Evolutionary conservation across 805 yeast genomes (phyloP).

Genomic region (Myxozyma monticola): DNA sequence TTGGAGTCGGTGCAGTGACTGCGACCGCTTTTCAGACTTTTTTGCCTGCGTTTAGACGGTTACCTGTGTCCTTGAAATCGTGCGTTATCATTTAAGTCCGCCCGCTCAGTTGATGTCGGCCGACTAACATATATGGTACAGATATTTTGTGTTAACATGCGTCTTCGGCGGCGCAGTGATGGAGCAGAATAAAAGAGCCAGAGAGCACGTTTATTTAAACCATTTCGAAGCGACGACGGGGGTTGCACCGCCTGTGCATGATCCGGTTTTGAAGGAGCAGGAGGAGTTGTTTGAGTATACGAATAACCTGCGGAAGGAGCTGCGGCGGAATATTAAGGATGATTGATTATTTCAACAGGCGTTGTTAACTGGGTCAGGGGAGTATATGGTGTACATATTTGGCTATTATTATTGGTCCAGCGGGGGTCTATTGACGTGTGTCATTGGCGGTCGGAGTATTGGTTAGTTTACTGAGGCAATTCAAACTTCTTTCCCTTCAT

Average conservation of each 20-base stretch:
- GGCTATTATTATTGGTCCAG: not conserved
- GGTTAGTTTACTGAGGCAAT: constrained; percentile 52
- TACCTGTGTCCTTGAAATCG: constrained; percentile 17
- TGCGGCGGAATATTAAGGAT: not conserved
- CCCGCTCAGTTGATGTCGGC: not conserved
- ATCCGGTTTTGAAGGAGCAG: not conserved
- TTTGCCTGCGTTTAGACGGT: constrained; percentile 2
- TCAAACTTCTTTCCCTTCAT: constrained; percentile 75
- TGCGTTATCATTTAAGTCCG: not conserved
- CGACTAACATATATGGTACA: not conserved
- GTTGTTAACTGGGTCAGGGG: too few relatives aligned
- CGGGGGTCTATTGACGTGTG: not conserved
- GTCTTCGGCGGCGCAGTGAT: constrained; percentile 12
- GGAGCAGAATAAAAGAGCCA: constrained; percentile 18
- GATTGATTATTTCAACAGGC: too few relatives aligned
- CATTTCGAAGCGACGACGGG: constrained; percentile 15
- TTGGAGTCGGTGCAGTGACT: too few relatives aligned
- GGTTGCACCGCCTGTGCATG: constrained; percentile 2
- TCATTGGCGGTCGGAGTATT: too few relatives aligned
- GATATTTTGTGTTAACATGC: constrained; percentile 10
- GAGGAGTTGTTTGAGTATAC: constrained; percentile 6
- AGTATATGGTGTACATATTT: not conserved
- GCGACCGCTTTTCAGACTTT: constrained; percentile 3
- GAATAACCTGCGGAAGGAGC: not conserved
- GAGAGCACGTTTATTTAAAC: constrained; percentile 11